Evolutionary conservation across 805 yeast species (phyloP), one percentile per base, ranked within the genome.

Genomic region (Candida verbasci): DNA sequence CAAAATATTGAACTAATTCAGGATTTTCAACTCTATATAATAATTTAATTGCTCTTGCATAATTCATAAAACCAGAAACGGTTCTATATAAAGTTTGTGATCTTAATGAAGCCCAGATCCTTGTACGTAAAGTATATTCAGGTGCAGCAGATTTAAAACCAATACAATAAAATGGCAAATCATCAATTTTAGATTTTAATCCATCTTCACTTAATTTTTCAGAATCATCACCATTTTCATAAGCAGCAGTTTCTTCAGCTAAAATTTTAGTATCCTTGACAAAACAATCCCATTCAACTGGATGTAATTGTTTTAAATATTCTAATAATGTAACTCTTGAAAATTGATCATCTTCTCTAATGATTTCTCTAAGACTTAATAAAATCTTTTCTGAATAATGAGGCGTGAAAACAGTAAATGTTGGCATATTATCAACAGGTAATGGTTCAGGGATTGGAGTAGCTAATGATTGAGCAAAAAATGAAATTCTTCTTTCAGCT

Each of bases 371-470:
- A 45, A 88, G 65, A 2, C 86, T 74, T 39, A 87, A 65, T 12
- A 83, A 69, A 34, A 88, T 86, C 59, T 83, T 87, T 55, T 88
- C 96, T 6, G 82, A 70, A 56, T 82, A 88, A 56, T 88, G 96
- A 7, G 96, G 96, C 30, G 88, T 74, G 50, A 88, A 66, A 7
- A 87, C 95, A 26, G 98, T 89, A 65, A 93, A 93, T 9, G 97
- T 91, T 47, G 99, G 99, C 98, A 93, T 93, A 74, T 91, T 91
- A 66, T 93, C 98, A 50, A 94, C 97, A 29, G 99, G 98, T 58
- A 93, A 74, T 44, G 99, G 97, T 70, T 93, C 98, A 45, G 96
- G 96, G 53, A 93, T 89, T 50, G 98, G 98, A 42, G 98, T 93
- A 35, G 98, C 94, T 65, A 93, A 74, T 9, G 97, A 89, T 68